phyloP scores from a whole-genome alignment of 108 stramenopile species.

The Conticribra guillardii region DNA sequence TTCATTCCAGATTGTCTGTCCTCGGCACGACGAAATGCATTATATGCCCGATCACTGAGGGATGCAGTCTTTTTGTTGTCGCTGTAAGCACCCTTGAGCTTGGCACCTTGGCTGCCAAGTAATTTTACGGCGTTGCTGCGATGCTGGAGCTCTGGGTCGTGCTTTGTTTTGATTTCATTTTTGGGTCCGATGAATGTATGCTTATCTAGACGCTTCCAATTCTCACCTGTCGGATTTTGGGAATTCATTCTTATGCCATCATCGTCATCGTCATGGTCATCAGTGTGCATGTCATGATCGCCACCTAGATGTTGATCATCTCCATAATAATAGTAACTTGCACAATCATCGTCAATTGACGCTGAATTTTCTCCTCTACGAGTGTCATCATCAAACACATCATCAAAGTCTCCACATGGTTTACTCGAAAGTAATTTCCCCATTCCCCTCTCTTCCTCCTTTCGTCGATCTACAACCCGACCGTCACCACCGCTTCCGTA shows the following conservation, averaged over 20 bases:
- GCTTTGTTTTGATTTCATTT: conserved; percentile 77
- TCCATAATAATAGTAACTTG: conserved; percentile 20
- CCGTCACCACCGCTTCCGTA: conserved; percentile 40
- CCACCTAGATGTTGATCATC: conserved; percentile 4
- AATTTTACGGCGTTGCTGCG: conserved; percentile 58
- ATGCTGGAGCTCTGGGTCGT: conserved; percentile 64
- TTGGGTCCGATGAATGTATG: conserved; percentile 70
- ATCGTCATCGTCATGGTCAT: conserved; percentile 43
- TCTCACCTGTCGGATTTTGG: conserved; percentile 2
- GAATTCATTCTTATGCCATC: conserved; percentile 73
- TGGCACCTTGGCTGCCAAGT: conserved; percentile 1
- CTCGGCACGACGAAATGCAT: conserved; percentile 57
- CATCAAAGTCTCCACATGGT: conserved; percentile 5
- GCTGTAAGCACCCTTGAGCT: conserved; percentile 16
- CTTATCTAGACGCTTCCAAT: conserved; percentile 58
- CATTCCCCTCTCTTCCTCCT: conserved; percentile 30
- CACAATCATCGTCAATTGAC: conserved; percentile 7
- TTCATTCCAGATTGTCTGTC: conserved; percentile 51
- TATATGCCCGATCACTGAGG: conserved; percentile 47
- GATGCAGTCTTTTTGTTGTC: conserved; percentile 7
- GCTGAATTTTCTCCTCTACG: conserved; percentile 30
- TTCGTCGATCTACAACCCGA: conserved; percentile 29
- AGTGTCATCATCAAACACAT: conserved; percentile 23
- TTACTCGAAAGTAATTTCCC: conserved; percentile 23
- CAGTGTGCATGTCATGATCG: conserved; percentile 15